Conservation (phyloP, 1,284 basidiomycete species). For the Cutaneotrichosporon sp. region DNA sequence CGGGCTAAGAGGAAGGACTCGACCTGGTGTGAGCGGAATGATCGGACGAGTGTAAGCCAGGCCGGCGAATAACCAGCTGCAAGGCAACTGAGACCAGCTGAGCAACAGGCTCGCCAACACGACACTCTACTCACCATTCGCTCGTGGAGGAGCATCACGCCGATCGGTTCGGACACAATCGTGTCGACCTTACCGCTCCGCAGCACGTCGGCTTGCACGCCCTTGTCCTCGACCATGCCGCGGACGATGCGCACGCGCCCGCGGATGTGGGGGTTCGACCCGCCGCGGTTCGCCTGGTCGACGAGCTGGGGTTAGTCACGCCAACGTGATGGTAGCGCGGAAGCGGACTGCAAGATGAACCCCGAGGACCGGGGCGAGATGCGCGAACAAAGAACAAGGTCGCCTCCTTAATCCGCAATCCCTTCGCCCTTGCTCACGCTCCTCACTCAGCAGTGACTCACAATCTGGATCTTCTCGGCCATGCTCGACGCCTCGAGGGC, state of each 20-base stretch:
- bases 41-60: background rate
- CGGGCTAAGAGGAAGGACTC: conserved; percentile 56
- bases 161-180: conserved; percentile 58
- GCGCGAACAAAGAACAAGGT: background rate
- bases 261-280: conserved; percentile 44
- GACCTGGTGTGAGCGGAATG: conserved; percentile 32
- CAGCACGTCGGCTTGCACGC: conserved; percentile 44
- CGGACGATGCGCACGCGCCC: conserved; percentile 44
- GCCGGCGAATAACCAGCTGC: background rate
- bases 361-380: background rate
- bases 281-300: conserved; percentile 44
- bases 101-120: background rate
- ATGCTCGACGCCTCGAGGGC: conserved; percentile 57
- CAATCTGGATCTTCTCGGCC: conserved; percentile 54
- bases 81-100: background rate
- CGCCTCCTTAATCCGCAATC: background rate
- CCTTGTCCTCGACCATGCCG: conserved; percentile 50
- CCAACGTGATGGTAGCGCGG: background rate
- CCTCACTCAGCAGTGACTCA: conserved; percentile 29
- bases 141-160: conserved; percentile 57
- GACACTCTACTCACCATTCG: conserved; percentile 52
- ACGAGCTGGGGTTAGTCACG: conserved; percentile 39
- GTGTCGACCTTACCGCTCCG: conserved; percentile 54
- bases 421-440: background rate
- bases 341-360: too few species aligned